These are phyloP conservation scores for Lignosus rhinocerotis DNA, from an alignment of 1,284 basidiomycete species.

Conservation along the genomic window DNA sequence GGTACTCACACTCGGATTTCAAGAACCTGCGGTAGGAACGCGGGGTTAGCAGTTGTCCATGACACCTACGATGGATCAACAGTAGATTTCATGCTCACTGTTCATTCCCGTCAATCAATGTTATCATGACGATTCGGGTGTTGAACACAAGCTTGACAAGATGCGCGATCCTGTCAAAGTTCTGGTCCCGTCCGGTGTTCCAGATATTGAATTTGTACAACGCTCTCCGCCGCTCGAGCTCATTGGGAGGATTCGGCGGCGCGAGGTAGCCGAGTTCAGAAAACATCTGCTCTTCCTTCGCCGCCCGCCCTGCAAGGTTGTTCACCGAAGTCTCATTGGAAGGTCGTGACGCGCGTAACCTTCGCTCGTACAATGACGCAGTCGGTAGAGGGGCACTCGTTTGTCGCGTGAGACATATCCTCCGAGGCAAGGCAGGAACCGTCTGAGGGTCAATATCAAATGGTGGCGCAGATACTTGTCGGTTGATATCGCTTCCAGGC, in stretches of 20 bases:
- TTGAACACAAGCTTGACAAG: slow-evolving; percentile 92
- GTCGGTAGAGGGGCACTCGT: slow-evolving; percentile 58
- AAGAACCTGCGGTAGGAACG: slow-evolving; percentile 58
- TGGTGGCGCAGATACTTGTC: slow-evolving; percentile 31
- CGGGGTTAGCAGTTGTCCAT: not conserved
- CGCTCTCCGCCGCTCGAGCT: slow-evolving; percentile 77
- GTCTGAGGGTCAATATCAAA: slow-evolving; percentile 28
- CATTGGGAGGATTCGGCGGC: slow-evolving; percentile 81
- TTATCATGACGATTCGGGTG: slow-evolving; percentile 83
- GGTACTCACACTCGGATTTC: slow-evolving; percentile 73
- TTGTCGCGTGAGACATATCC: slow-evolving; percentile 58
- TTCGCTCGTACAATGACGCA: slow-evolving; percentile 40
- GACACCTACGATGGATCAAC: slow-evolving; percentile 8
- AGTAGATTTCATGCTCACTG: slow-evolving; percentile 48
- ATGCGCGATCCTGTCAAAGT: slow-evolving; percentile 91
- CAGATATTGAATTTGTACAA: slow-evolving; percentile 86
- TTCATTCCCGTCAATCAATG: slow-evolving; percentile 79
- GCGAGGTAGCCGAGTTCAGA: slow-evolving; percentile 69
- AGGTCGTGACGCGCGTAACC: slow-evolving; percentile 40
- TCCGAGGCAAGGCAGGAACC: slow-evolving; percentile 49
- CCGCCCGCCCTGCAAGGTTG: slow-evolving; percentile 45
- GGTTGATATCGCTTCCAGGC: slow-evolving; percentile 22
- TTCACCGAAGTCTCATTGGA: slow-evolving; percentile 36
- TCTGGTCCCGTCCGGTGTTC: slow-evolving; percentile 81
- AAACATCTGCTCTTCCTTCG: slow-evolving; percentile 65